Evolutionary conservation across 306 rosid genomes (phyloP), one percentile per base, ranked within the genome.

Genomic region (Cyclanthera cordifolia): DNA sequence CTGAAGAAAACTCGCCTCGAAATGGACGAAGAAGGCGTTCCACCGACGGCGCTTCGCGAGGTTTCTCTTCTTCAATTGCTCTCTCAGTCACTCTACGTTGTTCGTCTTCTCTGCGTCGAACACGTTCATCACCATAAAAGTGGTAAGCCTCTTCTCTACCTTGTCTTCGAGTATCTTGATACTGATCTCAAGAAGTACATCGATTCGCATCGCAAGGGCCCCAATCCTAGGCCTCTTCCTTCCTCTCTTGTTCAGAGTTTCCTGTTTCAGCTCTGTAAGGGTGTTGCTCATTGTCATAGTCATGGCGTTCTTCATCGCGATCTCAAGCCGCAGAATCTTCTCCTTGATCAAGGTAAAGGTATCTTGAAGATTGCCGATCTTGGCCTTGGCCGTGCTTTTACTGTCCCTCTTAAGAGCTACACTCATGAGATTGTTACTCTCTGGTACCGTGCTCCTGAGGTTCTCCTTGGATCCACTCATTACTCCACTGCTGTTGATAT

Each of bases 1-100:
- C 81, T 92, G 1, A 92, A 92, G 77, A 92, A 92, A 79, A 92
- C 96, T 0, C 85, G 96, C 6, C 79, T 92, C 6, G 95, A 92
- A 65, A 92, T 92, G 98, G 98, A 92, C 64, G 98, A 92, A n/a
- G 96, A 92, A 30, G 98, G 98, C 3, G 85, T 92, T 6, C 98
- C 98, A 4, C 98, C 98, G 0, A 92, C 98, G 0, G 96, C 98
- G 0, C 96, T 92, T 14, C 82, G 98, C 0, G 98, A 92, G 72
- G 90, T 92, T 25, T 92, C 98, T 6, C 93, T 92, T 48, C 89
- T 89, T 15, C 98, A 92, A 47, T 75, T 92, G 87, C 95, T 92
- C 0, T 92, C 98, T 10, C 98, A 92, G 16, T 92, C 98, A 0
- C 80, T 93, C 59, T 93, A 93, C 82, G 82, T 89, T 53, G 96